Base-by-base conservation (phyloP, 176 grass and related monocot genomes). In the Avena eriantha region DNA sequence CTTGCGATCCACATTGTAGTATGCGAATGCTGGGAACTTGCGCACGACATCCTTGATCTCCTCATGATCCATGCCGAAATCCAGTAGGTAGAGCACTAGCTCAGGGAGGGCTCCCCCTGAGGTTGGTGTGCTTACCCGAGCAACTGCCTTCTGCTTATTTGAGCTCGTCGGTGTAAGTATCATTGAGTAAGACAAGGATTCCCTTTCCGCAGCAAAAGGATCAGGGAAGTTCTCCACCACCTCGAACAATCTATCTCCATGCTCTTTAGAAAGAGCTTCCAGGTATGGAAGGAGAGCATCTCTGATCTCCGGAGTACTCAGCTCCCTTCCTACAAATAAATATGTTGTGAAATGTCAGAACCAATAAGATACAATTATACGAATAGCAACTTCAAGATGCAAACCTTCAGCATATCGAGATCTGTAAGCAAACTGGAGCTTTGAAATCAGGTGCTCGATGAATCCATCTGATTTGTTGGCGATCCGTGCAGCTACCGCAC, bases 241-340 rank as follows among this genome's bases (percentile, higher is more conserved):
- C 88, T 92, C 90, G 5, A 93, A 82, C 74, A 96, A 83, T 68
- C 58, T 77, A 72, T 94, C 90, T 18, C 84, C 87, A 49, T 94
- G 86, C 88, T 98, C 87, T 87, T 92, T 86, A 23, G 86, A 89
- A 73, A 98, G 87, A 81, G 60, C 86, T 85, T 98, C 90, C 10
- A 95, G 79, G 61, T 90, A 92, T 22, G 90, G 87, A 85, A 95
- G 80, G 61, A 95, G 82, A 36, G 90, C 88, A 69, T 89, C 90
- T 86, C 93, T 86, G 78, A 98, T 98, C 86, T 98, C 93, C 51
- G 91, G 96, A 73, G 96, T 96, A 75, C 93, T 95, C 43, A 98
- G 93, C 80, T 98, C 96, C 73, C 93, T 91, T 77, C 96, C 96
- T 98, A 54, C 90, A 87, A 79, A 80, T 36, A 69, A 89, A 90